Conservation (phyloP, 108 stramenopile species). For the Skeletonema menzelii region DNA sequence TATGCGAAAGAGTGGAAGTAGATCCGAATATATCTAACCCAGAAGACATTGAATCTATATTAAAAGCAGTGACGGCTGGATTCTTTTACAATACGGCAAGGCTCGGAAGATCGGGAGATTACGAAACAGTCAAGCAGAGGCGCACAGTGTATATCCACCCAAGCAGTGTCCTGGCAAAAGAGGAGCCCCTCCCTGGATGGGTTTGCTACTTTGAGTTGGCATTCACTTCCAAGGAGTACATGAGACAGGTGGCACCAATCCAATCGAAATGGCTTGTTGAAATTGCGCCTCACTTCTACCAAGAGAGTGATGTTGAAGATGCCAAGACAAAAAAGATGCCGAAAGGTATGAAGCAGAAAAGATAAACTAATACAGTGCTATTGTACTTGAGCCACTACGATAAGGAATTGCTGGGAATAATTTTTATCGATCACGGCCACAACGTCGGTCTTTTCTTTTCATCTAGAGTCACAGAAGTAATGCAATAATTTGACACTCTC, state of each 20-base stretch:
- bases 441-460: too few relatives aligned
- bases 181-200: constrained; percentile 92
- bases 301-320: constrained; percentile 90
- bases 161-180: constrained; percentile 89
- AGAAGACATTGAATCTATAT: constrained; percentile 76
- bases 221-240: constrained; percentile 98
- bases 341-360: constrained; percentile 33
- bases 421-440: too few relatives aligned
- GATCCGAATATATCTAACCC: constrained; percentile 71
- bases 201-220: constrained; percentile 96
- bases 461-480: too few relatives aligned
- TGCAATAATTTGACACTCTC: background rate
- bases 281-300: constrained; percentile 98
- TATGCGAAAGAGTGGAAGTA: constrained; percentile 98
- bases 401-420: background rate
- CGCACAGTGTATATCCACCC: constrained; percentile 98
- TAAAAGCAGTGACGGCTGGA: constrained; percentile 95
- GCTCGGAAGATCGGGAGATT: constrained; percentile 89
- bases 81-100: constrained; percentile 98
- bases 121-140: constrained; percentile 95
- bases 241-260: constrained; percentile 96
- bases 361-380: background rate
- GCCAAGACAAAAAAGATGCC: constrained; percentile 89
- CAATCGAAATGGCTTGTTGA: constrained; percentile 95
- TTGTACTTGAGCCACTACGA: too few relatives aligned